Percentiles rank a stretch among this genome's conserved stretches.
phyloP scores from a whole-genome alignment of 306 rosid species.

The Pterocarpus macrocarpus region DNA sequence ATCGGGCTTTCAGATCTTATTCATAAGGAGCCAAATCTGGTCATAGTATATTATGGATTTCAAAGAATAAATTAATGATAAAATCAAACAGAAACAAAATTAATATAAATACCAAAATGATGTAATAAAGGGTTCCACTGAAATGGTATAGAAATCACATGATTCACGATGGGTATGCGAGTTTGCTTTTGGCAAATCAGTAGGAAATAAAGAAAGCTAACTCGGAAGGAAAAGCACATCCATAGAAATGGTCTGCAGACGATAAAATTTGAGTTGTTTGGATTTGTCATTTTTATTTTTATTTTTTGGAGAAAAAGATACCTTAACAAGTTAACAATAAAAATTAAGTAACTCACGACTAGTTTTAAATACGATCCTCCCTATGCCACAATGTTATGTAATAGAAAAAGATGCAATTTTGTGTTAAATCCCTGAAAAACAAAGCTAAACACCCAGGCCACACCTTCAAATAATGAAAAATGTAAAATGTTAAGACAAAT shows the following conservation, averaged over 20 bases:
- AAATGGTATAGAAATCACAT: neutral
- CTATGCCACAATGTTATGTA: neutral
- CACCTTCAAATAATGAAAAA: neutral
- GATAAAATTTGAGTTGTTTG: neutral
- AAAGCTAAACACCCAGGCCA: neutral
- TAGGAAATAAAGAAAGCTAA: neutral
- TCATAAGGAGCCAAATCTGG: too few species aligned
- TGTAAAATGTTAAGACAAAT: too few species aligned
- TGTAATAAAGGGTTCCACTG: neutral
- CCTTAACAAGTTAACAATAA: neutral
- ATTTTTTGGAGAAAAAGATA: neutral
- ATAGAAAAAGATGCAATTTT: neutral
- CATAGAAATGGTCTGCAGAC: neutral
- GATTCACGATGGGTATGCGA: neutral
- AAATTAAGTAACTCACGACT: too few species aligned
- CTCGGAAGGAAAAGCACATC: neutral
- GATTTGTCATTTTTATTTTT: neutral
- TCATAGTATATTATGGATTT: too few species aligned
- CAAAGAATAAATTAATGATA: too few species aligned
- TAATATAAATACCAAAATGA: too few species aligned
- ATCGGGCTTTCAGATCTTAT: too few species aligned
- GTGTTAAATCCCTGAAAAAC: too few species aligned
- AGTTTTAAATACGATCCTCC: too few species aligned
- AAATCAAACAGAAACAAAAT: too few species aligned
- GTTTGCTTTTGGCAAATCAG: too few species aligned